Base-by-base conservation (phyloP, 345 rosid genomes). In the Eucalyptus pauciflora region DNA sequence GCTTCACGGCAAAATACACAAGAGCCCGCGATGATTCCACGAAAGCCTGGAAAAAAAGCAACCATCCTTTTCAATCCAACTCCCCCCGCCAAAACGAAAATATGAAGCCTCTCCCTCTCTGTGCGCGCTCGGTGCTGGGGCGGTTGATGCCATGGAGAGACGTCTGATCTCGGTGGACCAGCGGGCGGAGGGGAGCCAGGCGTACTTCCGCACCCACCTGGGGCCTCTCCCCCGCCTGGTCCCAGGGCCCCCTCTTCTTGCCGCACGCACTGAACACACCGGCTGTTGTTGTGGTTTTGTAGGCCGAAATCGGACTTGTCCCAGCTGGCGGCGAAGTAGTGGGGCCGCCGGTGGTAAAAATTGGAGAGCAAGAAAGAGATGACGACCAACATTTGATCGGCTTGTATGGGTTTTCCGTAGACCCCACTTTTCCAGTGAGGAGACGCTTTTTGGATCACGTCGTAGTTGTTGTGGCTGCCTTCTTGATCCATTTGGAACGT, bases 91-190 rank as follows among this genome's bases (percentile, higher is more conserved):
- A 0, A 10, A 71, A 71, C 81, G 24, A 31, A 69, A 31, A 9
- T 31, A 33, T 8, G 15, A 31, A 31, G 0, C 1, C 37, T 7
- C 76, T 1, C 76, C 3, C 22, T 14, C 79, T n/a, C 37, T 0
- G 3, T 1, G 0, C 1, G 43, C 7, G 24, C 22, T 15, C 7
- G 41, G 43, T 33, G 81, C 14, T 18, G 41, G 81, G 22, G 27
- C 46, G 81, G 0, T 5, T 18, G 81, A 71, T 18, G 81, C 81
- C 14, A 96, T 97, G 97, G 98, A 96, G 92, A 91, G 91, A 71
- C 96, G 96, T 45, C 88, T 97, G 87, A 92, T 97, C 88, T 95
- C 97, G 85, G 97, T 96, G 87, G 98, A 97, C 86, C 94, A 93
- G 86, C 96, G 97, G 97, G 89, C 90, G 37, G 94, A 87, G 4